Conservation (phyloP, 1,284 basidiomycete genomes). For the Microbotryum lychnidis-dioicae region DNA sequence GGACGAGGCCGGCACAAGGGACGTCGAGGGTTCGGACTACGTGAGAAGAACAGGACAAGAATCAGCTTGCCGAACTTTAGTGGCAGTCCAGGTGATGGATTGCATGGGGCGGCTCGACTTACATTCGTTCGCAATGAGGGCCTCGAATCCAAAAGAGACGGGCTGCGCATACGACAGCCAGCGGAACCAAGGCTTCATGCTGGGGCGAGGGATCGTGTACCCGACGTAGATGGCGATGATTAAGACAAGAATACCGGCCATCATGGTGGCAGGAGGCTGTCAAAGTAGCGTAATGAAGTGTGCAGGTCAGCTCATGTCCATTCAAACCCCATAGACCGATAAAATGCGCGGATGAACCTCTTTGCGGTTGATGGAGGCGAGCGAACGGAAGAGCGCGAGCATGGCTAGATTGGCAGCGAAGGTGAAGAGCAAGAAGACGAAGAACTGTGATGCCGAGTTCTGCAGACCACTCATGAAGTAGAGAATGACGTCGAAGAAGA, state of each 20-base stretch:
- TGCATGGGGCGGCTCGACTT: slow-evolving; percentile 23
- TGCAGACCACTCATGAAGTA: slow-evolving; percentile 46
- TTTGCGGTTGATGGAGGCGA: slow-evolving; percentile 42
- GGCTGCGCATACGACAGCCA: slow-evolving; percentile 50
- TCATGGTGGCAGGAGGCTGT: slow-evolving; percentile 19
- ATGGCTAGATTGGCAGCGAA: slow-evolving; percentile 44
- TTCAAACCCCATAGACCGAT: slow-evolving; percentile 31
- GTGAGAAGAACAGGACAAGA: background rate
- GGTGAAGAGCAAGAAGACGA: slow-evolving; percentile 41
- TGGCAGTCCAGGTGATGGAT: slow-evolving; percentile 15
- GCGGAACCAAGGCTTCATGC: slow-evolving; percentile 40
- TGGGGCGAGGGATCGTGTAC: slow-evolving; percentile 41
- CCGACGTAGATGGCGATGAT: slow-evolving; percentile 45
- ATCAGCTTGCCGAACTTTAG: slow-evolving; percentile 29
- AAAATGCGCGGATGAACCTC: slow-evolving; percentile 14
- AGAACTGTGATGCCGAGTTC: slow-evolving; percentile 39
- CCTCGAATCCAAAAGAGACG: slow-evolving; percentile 44
- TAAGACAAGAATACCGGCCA: slow-evolving; percentile 40
- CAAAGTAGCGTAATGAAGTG: too few species aligned
- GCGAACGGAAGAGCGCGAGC: slow-evolving; percentile 45
- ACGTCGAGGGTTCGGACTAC: slow-evolving; percentile 28
- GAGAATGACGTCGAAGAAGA: slow-evolving; percentile 34
- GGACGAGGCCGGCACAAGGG: slow-evolving; percentile 36
- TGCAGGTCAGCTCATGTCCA: slow-evolving; percentile 43
- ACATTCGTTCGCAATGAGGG: slow-evolving; percentile 48